Evolutionary conservation across 1,284 basidiomycete species (phyloP).

Genomic region (Tetrapyrgos nigripes): DNA sequence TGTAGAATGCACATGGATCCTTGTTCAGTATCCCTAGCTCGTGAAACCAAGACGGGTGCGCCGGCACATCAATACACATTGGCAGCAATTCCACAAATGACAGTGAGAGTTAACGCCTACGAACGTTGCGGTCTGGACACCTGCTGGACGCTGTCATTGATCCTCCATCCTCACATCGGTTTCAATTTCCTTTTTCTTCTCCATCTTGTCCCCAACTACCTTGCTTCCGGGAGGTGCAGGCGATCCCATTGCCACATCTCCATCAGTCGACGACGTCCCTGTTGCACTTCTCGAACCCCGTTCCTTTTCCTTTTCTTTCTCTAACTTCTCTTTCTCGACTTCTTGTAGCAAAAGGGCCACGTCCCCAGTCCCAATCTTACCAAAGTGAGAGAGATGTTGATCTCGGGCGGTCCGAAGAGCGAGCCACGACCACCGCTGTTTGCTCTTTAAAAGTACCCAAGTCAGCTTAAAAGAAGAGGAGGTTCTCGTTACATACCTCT

Average conservation of each 20-base stretch:
- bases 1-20: no score
- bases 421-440: slow-evolving; percentile 78
- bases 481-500: slow-evolving; percentile 52
- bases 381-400: slow-evolving; percentile 71
- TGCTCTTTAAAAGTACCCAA: slow-evolving; percentile 54
- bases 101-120: no score
- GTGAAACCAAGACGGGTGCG: no score
- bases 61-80: no score
- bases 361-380: slow-evolving; percentile 83
- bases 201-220: slow-evolving; percentile 4
- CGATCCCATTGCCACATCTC: slow-evolving; percentile 2
- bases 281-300: slow-evolving; percentile 19
- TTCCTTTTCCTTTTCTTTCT: slow-evolving; percentile 51
- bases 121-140: no score
- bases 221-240: neutral
- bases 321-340: slow-evolving; percentile 68
- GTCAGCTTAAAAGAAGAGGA: neutral
- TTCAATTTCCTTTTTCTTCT: slow-evolving; percentile 37
- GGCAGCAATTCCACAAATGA: no score
- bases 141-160: slow-evolving; percentile 19
- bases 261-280: slow-evolving; percentile 15
- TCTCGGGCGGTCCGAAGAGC: slow-evolving; percentile 78
- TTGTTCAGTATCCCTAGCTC: no score
- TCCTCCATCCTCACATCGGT: slow-evolving; percentile 66
- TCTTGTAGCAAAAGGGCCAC: slow-evolving; percentile 66